Conservation (phyloP, 257 asterid genomes). For the Capsicum chinense region DNA sequence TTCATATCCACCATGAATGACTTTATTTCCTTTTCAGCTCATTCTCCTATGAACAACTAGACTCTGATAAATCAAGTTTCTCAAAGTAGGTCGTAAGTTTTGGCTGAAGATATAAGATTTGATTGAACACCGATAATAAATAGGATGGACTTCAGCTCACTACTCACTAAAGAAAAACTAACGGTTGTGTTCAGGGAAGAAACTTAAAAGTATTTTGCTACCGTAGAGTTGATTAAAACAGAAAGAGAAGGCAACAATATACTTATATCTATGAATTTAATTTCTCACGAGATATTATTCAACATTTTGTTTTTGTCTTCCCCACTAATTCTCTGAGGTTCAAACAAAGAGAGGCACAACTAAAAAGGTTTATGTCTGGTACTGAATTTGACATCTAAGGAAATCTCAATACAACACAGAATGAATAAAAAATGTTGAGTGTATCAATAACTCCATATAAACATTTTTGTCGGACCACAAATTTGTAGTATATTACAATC, state of each 20-base stretch:
- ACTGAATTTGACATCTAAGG: neutral
- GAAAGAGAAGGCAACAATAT: neutral
- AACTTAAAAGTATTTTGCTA: neutral
- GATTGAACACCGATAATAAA: neutral
- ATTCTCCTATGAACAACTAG: neutral
- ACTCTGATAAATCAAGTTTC: neutral
- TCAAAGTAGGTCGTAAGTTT: neutral
- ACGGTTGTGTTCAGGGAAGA: neutral
- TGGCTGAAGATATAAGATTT: neutral
- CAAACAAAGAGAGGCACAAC: neutral
- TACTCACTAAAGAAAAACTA: neutral
- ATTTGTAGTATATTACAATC: neutral
- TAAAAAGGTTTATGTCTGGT: neutral
- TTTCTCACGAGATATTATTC: neutral
- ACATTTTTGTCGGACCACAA: neutral
- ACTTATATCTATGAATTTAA: neutral
- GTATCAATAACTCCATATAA: neutral
- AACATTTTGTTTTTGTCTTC: neutral
- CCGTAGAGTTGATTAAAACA: neutral
- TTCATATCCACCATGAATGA: conserved; percentile 7
- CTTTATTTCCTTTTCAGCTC: neutral
- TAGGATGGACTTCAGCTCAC: neutral
- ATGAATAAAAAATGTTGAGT: neutral
- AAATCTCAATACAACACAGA: neutral
- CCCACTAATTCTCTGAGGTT: neutral